Conservation (phyloP, 306 rosid species). For the Vachellia collinsii region DNA sequence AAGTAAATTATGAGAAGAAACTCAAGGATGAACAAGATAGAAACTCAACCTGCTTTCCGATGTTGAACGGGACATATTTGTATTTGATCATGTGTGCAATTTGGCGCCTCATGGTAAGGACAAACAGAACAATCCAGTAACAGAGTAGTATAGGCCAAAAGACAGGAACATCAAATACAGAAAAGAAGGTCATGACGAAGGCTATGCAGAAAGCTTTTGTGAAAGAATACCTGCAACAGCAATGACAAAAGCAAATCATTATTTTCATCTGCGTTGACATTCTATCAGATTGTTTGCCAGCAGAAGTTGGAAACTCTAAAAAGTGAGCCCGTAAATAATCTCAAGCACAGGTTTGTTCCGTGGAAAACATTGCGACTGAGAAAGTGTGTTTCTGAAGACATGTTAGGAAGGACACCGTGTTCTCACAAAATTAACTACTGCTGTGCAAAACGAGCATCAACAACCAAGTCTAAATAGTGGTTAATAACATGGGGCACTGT, state of each 20-base stretch:
- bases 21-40: neutral
- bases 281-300: neutral
- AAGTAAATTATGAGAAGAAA: neutral
- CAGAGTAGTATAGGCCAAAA: constrained; percentile 76
- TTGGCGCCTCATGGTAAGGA: constrained; percentile 72
- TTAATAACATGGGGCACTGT: neutral
- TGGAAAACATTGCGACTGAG: neutral
- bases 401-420: neutral
- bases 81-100: constrained; percentile 71
- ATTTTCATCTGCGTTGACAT: neutral
- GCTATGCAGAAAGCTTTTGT: constrained; percentile 69
- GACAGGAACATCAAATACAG: constrained; percentile 68
- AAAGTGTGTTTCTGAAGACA: neutral
- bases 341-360: constrained; percentile 10
- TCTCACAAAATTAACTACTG: neutral
- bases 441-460: neutral
- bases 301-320: neutral
- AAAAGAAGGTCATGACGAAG: constrained; percentile 71
- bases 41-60: constrained; percentile 63
- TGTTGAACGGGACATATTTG: constrained; percentile 60
- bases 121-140: constrained; percentile 71
- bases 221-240: constrained; percentile 60
- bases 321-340: neutral
- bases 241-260: neutral
- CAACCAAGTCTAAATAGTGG: neutral